Conservation (phyloP, 2,329 filamentous ascomycete species). For the Immersiporthe knoxdaviesiana region DNA sequence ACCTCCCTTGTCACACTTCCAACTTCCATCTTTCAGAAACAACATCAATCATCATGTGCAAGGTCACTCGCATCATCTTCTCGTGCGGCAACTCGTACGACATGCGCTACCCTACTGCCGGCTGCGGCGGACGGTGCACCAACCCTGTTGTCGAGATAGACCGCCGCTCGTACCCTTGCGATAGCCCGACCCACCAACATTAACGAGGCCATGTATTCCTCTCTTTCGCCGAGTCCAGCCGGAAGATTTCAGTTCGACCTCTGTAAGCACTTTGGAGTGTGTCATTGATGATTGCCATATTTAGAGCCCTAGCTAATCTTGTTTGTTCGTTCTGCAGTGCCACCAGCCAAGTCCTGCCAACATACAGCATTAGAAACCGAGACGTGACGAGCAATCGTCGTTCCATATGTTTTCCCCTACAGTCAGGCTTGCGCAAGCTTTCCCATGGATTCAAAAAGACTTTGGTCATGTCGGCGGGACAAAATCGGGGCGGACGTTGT, state of each 20-base stretch:
- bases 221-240: background rate
- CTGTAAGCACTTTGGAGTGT: background rate
- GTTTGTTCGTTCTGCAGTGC: background rate
- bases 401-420: conserved; percentile 6
- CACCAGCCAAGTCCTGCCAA: conserved; percentile 4
- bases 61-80: conserved; percentile 15
- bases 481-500: background rate
- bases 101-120: background rate
- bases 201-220: background rate
- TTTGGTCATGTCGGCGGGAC: background rate
- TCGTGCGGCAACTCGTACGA: conserved; percentile 15
- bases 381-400: conserved; percentile 29
- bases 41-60: conserved; percentile 21
- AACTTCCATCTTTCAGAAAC: background rate
- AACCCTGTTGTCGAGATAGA: conserved; percentile 2
- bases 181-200: background rate
- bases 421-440: conserved; percentile 2
- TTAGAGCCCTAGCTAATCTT: conserved; percentile 3
- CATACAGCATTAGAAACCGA: conserved; percentile 23
- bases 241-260: background rate
- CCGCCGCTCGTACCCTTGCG: conserved; percentile 10
- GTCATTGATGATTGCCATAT: background rate
- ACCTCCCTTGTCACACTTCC: background rate
- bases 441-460: background rate
- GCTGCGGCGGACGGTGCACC: conserved; percentile 4